Percentiles rank a stretch among this genome's conserved stretches.
These are phyloP conservation scores for Cryptosporidium viatorum DNA, from an alignment of 169 alveolate species.

Conservation along the genomic window DNA sequence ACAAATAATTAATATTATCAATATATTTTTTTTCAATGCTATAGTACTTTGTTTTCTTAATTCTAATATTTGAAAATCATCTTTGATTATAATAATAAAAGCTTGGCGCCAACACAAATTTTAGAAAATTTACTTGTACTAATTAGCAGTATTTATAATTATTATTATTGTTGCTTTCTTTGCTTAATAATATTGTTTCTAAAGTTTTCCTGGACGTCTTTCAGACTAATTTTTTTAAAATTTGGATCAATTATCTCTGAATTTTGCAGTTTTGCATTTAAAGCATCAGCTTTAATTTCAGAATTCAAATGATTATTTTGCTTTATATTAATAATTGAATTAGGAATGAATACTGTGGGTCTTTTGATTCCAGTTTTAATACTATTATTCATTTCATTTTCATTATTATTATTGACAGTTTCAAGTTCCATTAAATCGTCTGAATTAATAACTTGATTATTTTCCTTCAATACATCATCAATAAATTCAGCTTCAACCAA, in stretches of 20 bases:
- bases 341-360: constrained; percentile 60
- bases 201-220: constrained; percentile 43
- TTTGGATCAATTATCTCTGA: constrained; percentile 1
- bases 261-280: background rate
- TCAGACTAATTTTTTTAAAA: constrained; percentile 29
- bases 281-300: background rate
- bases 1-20: background rate
- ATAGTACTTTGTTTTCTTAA: background rate
- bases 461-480: constrained; percentile 27
- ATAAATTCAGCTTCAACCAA: constrained; percentile 71
- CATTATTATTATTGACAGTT: background rate
- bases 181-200: constrained; percentile 56
- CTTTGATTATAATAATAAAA: background rate
- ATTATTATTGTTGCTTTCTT: background rate
- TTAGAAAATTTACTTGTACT: background rate
- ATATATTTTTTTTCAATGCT: background rate
- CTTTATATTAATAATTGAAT: background rate
- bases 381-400: background rate
- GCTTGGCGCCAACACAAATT: background rate
- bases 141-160: background rate
- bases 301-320: background rate
- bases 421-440: background rate
- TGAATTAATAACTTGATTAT: background rate
- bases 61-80: background rate
- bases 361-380: constrained; percentile 53